Evolutionary conservation across 345 rosid species (phyloP), one percentile per base, ranked within the genome.

Genomic region (Erysimum cheiranthoides): DNA sequence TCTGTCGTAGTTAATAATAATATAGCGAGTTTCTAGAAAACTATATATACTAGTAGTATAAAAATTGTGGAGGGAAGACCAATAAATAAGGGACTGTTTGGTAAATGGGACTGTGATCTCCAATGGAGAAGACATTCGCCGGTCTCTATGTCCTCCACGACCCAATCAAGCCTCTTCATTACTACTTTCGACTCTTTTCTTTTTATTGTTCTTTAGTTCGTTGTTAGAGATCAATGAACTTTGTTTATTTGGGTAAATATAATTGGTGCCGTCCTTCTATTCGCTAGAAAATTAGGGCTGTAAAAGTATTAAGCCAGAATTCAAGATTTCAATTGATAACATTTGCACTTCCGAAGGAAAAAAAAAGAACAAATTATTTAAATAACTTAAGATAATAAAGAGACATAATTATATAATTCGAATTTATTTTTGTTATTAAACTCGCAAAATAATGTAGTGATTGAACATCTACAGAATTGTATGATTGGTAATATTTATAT

Each of bases 131-230:
- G 75, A 61, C 70, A 70, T 61, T 54, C 60, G 46, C 61, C 16
- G 40, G 67, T 77, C 34, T 70, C 61, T 30, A 46, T 56, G 80
- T 71, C 34, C 42, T 57, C 31, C 72, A 77, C 38, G 21, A 57
- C 36, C 80, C 72, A 64, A 71, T 70, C 59, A 70, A 47, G 10
- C 52, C 28, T 4, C 47, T 60, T 61, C 39, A 8, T 8, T 46
- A 54, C 65, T 70, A 14, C 46, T 62, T 70, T 56, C 18, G 17
- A 70, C 43, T 50, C 31, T 52, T 40, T 17, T 9, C 5, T 47
- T 28, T 31, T 31, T 43, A 9, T 13, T 53, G 40, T 53, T 16
- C 13, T 73, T 34, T 34, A 13, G 45, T 31, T 67, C 45, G 50
- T 60, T 36, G 68, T 59, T 40, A 67, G 6, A 10, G 57, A 52